phyloP scores from a whole-genome alignment of 192 early-diverging fungal species.

The Jimgerdemannia lactiflua region DNA sequence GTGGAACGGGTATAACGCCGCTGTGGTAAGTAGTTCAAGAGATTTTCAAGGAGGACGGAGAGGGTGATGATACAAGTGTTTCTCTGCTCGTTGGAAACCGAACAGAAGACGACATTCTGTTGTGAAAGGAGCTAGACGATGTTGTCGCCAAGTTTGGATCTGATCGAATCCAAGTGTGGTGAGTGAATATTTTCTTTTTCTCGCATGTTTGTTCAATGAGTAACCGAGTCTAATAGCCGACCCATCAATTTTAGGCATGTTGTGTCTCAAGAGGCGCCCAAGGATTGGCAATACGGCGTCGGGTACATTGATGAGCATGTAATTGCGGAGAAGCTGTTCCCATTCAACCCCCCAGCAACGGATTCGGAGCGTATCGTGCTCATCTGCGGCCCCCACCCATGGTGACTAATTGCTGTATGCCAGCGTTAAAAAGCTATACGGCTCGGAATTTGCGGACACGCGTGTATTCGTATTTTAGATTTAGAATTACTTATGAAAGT shows the following conservation, averaged over 20 bases:
- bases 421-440: no score
- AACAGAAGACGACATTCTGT: conserved; percentile 73
- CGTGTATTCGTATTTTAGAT: no score
- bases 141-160: background rate
- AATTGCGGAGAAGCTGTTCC: no score
- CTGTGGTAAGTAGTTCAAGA: conserved; percentile 76
- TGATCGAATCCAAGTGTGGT: background rate
- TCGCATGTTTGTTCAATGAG: background rate
- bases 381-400: conserved; percentile 41
- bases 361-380: conserved; percentile 25
- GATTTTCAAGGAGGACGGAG: conserved; percentile 47
- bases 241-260: no score
- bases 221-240: no score
- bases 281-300: background rate
- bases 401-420: conserved; percentile 4
- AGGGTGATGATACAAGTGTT: conserved; percentile 62
- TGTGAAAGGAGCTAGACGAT: conserved; percentile 61
- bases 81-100: conserved; percentile 78
- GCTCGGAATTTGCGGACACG: no score
- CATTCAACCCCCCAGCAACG: background rate
- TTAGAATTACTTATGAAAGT: no score
- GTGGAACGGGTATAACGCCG: conserved; percentile 87
- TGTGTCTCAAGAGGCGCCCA: background rate
- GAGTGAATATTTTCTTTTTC: background rate
- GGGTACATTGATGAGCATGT: background rate